Base-by-base conservation (phyloP, 139 green algal species). In the Tetradesmus obliquus region DNA sequence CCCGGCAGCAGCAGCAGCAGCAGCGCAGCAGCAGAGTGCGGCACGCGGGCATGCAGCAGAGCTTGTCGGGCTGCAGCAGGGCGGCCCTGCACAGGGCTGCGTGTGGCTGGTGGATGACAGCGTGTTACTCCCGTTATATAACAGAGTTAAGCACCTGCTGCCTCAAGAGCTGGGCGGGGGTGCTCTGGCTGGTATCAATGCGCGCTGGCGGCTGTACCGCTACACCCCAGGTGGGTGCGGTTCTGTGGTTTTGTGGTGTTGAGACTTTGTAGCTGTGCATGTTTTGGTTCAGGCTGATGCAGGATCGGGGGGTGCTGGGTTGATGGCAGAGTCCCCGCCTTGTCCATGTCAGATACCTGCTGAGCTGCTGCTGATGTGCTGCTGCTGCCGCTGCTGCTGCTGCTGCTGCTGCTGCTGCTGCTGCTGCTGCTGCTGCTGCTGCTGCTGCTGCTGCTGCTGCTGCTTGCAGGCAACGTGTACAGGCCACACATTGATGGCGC, bases 401-500 rank as follows among this genome's bases (percentile, higher is more conserved):
- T 74, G 13, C 5, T 74, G 66, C 66, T 74, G 66, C 74, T 54
- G 74, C 74, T 54, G 74, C 74, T 53, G n/a, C 74, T 82, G n/a
- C n/a, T 85, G n/a, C 45, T 76, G 2, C 45, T 79, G 9, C 54
- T 10, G 55, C 12, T 9, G n/a, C 32, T 13, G 24, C 62, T 88
- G 85, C 7, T 84, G 45, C 60, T 72, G 55, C 53, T 80, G 85
- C 19, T 66, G 54, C 17, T 45, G 55, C 6, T 66, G 82, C 45
- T 89, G 93, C 22, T 45, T 45, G 82, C 91, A 81, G 84, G 84
- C 3, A 81, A 80, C 3, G 93, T 96, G 58, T 96, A 96, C 87
- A 76, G 95, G 8, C 95, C 95, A 3, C 95, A 96, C 69, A 89
- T 96, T 24, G 95, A 96, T 82, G 95, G 95, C 5, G 95, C 89